These are phyloP conservation scores for Ophiobolus disseminans DNA, from an alignment of 2,329 filamentous ascomycete species.

Conservation along the genomic window DNA sequence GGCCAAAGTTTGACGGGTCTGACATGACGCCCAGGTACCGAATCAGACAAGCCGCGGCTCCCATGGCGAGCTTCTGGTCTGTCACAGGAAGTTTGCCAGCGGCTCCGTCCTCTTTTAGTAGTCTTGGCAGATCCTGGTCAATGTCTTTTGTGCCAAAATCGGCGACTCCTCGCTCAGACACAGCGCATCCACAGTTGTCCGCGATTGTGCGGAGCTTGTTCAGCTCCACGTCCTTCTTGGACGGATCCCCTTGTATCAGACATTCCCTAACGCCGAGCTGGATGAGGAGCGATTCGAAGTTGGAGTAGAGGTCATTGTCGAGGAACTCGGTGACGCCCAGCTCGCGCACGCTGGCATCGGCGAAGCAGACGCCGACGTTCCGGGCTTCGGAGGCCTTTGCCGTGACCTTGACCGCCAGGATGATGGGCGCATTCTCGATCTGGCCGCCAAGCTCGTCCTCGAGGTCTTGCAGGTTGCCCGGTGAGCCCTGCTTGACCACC, in stretches of 20 bases:
- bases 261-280: constrained; percentile 96
- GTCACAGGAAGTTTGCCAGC: constrained; percentile 82
- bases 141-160: constrained; percentile 93
- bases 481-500: constrained; percentile 85
- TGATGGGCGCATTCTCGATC: constrained; percentile 89
- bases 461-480: constrained; percentile 94
- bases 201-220: constrained; percentile 87
- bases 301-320: constrained; percentile 98
- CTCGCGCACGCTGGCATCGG: constrained; percentile 94
- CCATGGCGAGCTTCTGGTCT: constrained; percentile 95
- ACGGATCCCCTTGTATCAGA: constrained; percentile 78
- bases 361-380: constrained; percentile 93
- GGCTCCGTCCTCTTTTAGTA: constrained; percentile 86
- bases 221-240: constrained; percentile 86
- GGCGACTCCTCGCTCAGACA: constrained; percentile 76
- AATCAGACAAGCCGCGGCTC: constrained; percentile 89
- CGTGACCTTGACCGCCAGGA: constrained; percentile 90
- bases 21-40: constrained; percentile 92
- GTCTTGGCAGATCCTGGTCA: constrained; percentile 87
- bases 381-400: constrained; percentile 86
- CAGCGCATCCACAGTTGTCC: constrained; percentile 87
- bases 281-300: constrained; percentile 95
- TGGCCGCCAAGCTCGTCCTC: constrained; percentile 92
- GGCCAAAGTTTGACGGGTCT: constrained; percentile 92
- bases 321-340: constrained; percentile 96